A percentile compares a stretch with the other conserved stretches of the same genome.
Conservation (phyloP, 2,329 filamentous ascomycete genomes). For the Aureobasidium sp. region DNA sequence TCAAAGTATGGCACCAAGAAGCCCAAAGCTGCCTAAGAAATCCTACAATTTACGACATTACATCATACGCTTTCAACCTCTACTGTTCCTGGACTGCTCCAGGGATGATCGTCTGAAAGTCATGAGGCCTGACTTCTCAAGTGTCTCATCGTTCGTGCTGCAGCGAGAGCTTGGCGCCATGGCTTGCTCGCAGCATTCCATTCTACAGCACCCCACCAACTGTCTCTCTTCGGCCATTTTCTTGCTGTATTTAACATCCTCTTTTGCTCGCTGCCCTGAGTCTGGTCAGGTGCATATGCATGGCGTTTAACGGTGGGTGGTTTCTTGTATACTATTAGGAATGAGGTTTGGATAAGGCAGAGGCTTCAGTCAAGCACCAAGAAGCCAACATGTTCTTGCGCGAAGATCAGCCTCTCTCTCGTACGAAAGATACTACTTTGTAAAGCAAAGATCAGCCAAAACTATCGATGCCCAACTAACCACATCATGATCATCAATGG, state of each 20-base stretch:
- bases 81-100: not conserved
- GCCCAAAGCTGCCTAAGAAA: slow-evolving; percentile 64
- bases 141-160: not conserved
- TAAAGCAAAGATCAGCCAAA: not conserved
- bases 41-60: not conserved
- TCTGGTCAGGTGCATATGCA: slow-evolving; percentile 1
- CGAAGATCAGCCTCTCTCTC: not conserved
- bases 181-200: slow-evolving; percentile 1
- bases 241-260: not conserved
- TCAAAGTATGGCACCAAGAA: slow-evolving; percentile 99
- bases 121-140: not conserved
- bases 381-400: not conserved
- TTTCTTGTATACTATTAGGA: slow-evolving; percentile 1
- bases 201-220: not conserved
- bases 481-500: not conserved
- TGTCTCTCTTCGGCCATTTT: not conserved
- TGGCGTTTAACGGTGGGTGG: not conserved
- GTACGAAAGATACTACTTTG: not conserved
- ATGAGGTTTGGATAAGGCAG: not conserved
- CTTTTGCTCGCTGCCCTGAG: not conserved
- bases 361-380: not conserved
- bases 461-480: not conserved
- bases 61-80: not conserved
- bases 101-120: not conserved
- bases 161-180: slow-evolving; percentile 5